Evolutionary conservation across 371 early-diverging fungal genomes (phyloP).

Genomic region (Mortierella polycephala): DNA sequence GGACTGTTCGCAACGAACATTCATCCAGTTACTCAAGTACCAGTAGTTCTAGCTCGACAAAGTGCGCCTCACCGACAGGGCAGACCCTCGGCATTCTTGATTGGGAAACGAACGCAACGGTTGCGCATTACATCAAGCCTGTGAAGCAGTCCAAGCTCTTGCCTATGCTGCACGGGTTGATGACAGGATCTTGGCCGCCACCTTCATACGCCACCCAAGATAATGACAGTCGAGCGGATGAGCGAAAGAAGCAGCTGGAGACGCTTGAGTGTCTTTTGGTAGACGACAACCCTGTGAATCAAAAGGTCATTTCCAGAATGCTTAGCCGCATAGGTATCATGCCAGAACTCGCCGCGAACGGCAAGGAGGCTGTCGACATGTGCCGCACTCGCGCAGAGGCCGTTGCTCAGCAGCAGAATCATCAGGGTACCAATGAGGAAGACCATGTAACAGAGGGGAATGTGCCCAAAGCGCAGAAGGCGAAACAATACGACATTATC

Average conservation of each 20-base stretch:
- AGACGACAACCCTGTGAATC: slow-evolving; percentile 60
- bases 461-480: slow-evolving; percentile 1
- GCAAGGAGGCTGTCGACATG: slow-evolving; percentile 53
- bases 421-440: not conserved
- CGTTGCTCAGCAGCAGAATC: not conserved
- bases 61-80: not conserved
- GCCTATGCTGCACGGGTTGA: slow-evolving; percentile 32
- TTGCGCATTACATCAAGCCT: slow-evolving; percentile 22
- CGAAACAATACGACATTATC: slow-evolving; percentile 45
- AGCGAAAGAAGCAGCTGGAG: slow-evolving; percentile 20
- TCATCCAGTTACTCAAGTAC: slow-evolving; percentile 14
- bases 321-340: slow-evolving; percentile 42
- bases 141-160: slow-evolving; percentile 34
- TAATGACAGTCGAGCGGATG: slow-evolving; percentile 9
- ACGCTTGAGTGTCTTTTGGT: slow-evolving; percentile 28
- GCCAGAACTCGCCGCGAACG: slow-evolving; percentile 52
- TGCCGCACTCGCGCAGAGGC: slow-evolving; percentile 24
- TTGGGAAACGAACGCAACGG: slow-evolving; percentile 6
- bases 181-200: slow-evolving; percentile 26
- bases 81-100: not conserved
- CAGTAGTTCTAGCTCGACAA: not conserved
- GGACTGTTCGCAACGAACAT: slow-evolving; percentile 10
- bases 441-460: not conserved
- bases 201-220: not conserved
- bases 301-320: slow-evolving; percentile 45